A percentile compares a stretch with the other conserved stretches of the same genome.
Conservation (phyloP, 2,329 filamentous ascomycete genomes). For the Emericellopsis atlantica region DNA sequence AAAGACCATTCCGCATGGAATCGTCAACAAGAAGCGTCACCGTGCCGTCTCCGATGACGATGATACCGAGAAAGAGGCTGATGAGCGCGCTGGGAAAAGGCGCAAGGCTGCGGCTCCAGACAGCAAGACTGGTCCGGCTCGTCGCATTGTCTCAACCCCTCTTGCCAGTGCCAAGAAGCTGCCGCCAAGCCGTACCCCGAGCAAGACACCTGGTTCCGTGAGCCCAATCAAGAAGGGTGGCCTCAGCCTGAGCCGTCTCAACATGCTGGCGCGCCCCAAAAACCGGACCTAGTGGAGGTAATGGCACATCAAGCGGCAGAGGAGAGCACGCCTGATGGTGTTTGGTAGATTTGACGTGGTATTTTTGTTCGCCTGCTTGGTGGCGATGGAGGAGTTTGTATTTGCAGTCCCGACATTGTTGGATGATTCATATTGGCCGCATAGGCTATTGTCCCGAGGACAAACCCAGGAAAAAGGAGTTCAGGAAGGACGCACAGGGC, state of each 20-base stretch:
- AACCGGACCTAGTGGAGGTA: constrained; percentile 26
- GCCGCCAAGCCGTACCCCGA: constrained; percentile 11
- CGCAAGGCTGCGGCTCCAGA: constrained; percentile 36
- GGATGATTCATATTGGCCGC: no score
- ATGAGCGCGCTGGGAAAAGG: constrained; percentile 44
- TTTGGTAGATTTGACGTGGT: not conserved
- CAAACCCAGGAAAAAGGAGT: no score
- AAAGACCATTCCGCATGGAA: constrained; percentile 42
- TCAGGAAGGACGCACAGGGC: no score
- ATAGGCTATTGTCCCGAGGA: no score
- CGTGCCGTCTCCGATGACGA: constrained; percentile 45
- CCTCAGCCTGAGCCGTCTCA: constrained; percentile 45
- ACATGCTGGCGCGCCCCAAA: constrained; percentile 50
- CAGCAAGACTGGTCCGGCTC: constrained; percentile 38
- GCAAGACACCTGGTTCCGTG: constrained; percentile 12
- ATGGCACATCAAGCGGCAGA: no score
- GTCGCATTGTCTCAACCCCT: constrained; percentile 28
- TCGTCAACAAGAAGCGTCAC: constrained; percentile 53
- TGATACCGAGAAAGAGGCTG: constrained; percentile 33
- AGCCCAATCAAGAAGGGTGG: constrained; percentile 35
- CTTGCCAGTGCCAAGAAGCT: constrained; percentile 20
- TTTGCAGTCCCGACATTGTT: no score
- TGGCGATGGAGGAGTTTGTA: not conserved
- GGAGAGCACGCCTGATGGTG: no score
- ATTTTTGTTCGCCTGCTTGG: not conserved